Evolutionary conservation across 768 basidiomycete genomes (phyloP).

Genomic region (Tulasnella sp.): DNA sequence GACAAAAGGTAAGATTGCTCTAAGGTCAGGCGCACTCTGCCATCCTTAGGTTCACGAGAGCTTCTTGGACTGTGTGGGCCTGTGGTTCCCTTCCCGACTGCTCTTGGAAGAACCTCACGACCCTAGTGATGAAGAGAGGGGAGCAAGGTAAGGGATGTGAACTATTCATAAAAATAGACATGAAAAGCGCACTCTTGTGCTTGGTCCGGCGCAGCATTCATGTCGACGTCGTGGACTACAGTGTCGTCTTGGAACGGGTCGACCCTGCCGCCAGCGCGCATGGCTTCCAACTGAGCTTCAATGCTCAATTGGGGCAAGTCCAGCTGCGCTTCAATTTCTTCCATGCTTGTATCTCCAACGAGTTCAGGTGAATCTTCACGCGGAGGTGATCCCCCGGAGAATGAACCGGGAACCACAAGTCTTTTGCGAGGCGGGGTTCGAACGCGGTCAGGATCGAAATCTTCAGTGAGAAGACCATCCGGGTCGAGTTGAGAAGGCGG

Average conservation of each 20-base stretch:
- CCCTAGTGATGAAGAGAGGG: not conserved
- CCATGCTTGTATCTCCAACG: not conserved
- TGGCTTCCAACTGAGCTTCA: not conserved
- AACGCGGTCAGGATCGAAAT: conserved; percentile 1
- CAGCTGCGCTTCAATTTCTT: not conserved
- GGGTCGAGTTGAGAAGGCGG: conserved; percentile 13
- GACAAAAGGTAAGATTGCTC: not conserved
- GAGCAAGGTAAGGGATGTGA: not conserved
- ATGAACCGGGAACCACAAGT: not conserved
- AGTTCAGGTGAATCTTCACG: not conserved
- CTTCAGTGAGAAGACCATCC: not conserved
- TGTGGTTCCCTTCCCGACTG: not conserved
- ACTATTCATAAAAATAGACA: not conserved
- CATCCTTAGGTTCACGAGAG: conserved; percentile 8
- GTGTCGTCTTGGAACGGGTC: not conserved
- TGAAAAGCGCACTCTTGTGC: not conserved
- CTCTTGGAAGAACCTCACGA: conserved; percentile 17
- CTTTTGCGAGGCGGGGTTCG: not conserved
- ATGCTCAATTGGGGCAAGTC: not conserved
- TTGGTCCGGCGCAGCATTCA: conserved; percentile 6
- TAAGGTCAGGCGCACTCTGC: not conserved
- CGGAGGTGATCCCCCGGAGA: not conserved
- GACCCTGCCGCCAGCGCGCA: not conserved
- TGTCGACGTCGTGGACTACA: not conserved
- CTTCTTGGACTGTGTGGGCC: conserved; percentile 4